Evolutionary conservation across 768 basidiomycete genomes (phyloP).

Genomic region (Termitomyces sp.): DNA sequence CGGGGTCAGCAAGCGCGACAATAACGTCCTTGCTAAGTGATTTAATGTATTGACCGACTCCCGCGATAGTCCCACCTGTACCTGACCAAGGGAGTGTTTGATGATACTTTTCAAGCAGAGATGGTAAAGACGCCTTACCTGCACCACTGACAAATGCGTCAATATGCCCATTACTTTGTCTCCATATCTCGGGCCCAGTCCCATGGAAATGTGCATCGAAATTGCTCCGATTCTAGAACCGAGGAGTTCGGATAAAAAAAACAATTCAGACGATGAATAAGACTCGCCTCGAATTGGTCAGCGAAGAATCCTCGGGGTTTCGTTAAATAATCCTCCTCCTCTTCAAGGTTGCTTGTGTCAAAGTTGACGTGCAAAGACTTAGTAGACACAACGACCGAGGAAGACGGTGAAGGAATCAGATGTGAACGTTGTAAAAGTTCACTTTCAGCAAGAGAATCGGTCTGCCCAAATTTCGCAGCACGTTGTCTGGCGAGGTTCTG

Average conservation of each 20-base stretch:
- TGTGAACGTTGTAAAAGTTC: conserved; percentile 14
- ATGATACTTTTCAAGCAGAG: neutral
- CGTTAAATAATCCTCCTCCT: conserved; percentile 35
- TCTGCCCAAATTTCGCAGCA: conserved; percentile 67
- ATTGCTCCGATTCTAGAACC: conserved; percentile 74
- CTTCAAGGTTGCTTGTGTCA: conserved; percentile 27
- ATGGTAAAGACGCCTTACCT: conserved; percentile 36
- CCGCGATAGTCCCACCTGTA: conserved; percentile 95
- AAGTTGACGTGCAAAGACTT: conserved; percentile 37
- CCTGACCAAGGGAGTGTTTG: conserved; percentile 38
- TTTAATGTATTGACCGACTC: conserved; percentile 77
- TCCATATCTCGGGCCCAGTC: conserved; percentile 94
- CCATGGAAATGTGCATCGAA: conserved; percentile 84
- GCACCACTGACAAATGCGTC: conserved; percentile 90
- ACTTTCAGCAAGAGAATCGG: conserved; percentile 25
- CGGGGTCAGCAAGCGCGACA: conserved; percentile 83
- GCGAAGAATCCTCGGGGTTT: conserved; percentile 86
- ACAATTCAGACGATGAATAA: neutral
- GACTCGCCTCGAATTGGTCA: conserved; percentile 82
- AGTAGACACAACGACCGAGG: conserved; percentile 50
- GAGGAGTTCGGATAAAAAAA: neutral
- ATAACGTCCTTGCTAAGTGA: conserved; percentile 58
- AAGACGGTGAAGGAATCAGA: conserved; percentile 38
- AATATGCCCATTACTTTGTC: conserved; percentile 79
- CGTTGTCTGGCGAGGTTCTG: conserved; percentile 86